Percentiles rank a stretch among this genome's conserved stretches.
Evolutionary conservation across 177 flowering plant genomes (phyloP).

Genomic region (Vitis hybrid): DNA sequence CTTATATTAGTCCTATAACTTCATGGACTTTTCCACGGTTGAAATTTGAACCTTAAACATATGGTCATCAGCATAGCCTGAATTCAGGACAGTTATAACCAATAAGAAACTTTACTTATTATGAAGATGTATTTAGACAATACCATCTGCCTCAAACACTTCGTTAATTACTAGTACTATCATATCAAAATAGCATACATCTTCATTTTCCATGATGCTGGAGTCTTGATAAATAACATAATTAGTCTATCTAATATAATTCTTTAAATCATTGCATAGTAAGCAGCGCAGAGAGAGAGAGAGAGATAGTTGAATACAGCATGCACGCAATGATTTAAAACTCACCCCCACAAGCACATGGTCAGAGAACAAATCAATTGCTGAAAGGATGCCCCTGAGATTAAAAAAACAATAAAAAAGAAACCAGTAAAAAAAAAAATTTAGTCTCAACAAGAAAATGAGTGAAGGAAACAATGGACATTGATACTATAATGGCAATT

Average conservation of each 20-base stretch:
- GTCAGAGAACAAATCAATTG: conserved; percentile 76
- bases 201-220: not conserved
- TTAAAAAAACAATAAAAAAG: not conserved
- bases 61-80: too few species aligned
- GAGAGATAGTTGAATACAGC: not conserved
- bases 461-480: not conserved
- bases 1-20: too few species aligned
- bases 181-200: not conserved
- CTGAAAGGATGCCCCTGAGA: conserved; percentile 91
- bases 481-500: too few species aligned
- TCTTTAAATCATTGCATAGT: too few species aligned
- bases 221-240: not conserved
- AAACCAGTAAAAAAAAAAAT: not conserved
- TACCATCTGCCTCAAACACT: too few species aligned
- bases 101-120: too few species aligned
- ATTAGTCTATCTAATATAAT: not conserved
- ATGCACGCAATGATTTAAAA: conserved; percentile 9
- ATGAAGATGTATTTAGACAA: too few species aligned
- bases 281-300: too few species aligned
- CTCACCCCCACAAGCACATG: conserved; percentile 89
- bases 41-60: too few species aligned
- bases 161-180: not conserved
- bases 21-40: too few species aligned
- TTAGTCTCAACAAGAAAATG: conserved; percentile 2
- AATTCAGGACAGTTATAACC: too few species aligned